phyloP scores from a whole-genome alignment of 345 rosid genomes.

The Citrus trifoliata region DNA sequence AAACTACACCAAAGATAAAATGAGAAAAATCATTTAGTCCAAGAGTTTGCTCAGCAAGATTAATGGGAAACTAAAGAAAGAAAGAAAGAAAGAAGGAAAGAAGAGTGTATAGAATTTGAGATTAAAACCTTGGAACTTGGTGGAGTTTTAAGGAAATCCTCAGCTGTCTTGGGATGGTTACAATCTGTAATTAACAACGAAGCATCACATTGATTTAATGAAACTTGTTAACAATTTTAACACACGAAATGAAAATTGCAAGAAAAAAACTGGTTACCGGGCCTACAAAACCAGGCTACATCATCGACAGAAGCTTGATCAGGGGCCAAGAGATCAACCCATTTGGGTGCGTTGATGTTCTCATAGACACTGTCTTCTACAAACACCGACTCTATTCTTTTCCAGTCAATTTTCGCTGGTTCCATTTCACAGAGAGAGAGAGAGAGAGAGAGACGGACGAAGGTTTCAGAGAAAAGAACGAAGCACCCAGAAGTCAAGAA shows the following conservation, averaged over 20 bases:
- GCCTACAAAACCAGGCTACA: conserved; percentile 82
- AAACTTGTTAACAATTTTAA: background rate
- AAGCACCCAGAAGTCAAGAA: conserved; percentile 16
- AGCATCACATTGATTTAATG: background rate
- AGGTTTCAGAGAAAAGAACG: conserved; percentile 8
- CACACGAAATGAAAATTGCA: background rate
- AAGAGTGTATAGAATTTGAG: background rate
- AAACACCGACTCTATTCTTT: conserved; percentile 64
- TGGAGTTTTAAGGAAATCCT: conserved; percentile 57
- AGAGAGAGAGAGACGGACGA: background rate
- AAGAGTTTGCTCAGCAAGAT: background rate
- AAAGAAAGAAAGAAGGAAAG: background rate
- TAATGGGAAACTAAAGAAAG: background rate
- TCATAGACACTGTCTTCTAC: conserved; percentile 71
- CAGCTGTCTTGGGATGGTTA: conserved; percentile 77
- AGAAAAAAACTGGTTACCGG: conserved; percentile 39
- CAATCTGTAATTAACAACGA: conserved; percentile 44
- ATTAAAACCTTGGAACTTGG: conserved; percentile 46
- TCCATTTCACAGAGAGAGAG: conserved; percentile 45
- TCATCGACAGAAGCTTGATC: conserved; percentile 35
- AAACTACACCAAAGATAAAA: conserved; percentile 26
- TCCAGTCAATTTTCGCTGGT: conserved; percentile 94
- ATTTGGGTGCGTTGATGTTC: conserved; percentile 80
- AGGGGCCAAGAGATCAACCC: conserved; percentile 69
- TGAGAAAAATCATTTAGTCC: background rate